These are phyloP conservation scores for Loxodes magnus DNA, from an alignment of 73 alveolate genomes.

Conservation along the genomic window DNA sequence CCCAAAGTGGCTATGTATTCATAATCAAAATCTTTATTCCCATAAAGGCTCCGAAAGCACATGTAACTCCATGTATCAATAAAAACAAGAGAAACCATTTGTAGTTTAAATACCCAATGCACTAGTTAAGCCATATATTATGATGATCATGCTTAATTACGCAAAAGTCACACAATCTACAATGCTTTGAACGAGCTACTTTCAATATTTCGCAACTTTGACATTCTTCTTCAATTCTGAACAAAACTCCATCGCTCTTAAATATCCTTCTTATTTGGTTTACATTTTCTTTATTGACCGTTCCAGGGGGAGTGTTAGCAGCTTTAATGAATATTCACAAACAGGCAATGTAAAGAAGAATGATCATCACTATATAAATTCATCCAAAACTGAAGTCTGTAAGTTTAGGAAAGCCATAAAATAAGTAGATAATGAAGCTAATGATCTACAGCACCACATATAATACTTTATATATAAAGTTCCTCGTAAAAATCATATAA, in stretches of 20 bases:
- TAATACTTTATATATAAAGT: constrained; percentile 1
- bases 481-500: neutral
- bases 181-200: constrained; percentile 39
- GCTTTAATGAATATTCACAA: neutral
- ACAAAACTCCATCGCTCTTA: neutral
- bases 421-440: constrained; percentile 1
- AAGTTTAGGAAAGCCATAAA: constrained; percentile 3
- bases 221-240: neutral
- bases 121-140: constrained; percentile 56
- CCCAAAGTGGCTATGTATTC: neutral
- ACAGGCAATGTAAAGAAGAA: neutral
- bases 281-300: neutral
- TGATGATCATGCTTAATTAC: constrained; percentile 56
- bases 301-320: neutral
- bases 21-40: neutral
- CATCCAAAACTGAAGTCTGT: constrained; percentile 3
- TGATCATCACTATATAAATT: neutral
- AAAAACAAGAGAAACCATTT: constrained; percentile 1
- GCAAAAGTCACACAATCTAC: constrained; percentile 45
- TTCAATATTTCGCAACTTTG: neutral
- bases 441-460: constrained; percentile 5
- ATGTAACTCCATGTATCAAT: neutral
- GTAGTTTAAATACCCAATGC: constrained; percentile 35
- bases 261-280: neutral
- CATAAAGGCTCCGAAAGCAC: neutral